phyloP scores from a whole-genome alignment of 768 basidiomycete genomes.

The Candolleomyces eurysporus region DNA sequence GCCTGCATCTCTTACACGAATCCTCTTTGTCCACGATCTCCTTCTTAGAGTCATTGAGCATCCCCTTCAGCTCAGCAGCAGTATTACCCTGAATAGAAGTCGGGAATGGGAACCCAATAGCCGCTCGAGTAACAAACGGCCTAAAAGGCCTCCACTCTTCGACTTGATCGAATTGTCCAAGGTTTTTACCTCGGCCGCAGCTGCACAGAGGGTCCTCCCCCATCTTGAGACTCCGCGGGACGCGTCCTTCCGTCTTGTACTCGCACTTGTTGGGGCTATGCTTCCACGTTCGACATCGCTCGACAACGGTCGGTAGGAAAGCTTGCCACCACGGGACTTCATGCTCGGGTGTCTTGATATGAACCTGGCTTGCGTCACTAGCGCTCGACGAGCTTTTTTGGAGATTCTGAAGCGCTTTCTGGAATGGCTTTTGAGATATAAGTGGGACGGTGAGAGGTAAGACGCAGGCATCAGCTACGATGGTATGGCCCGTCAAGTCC shows the following conservation, averaged over 20 bases:
- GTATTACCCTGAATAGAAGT: conserved; percentile 44
- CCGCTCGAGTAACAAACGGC: conserved; percentile 45
- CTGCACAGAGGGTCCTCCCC: conserved; percentile 43
- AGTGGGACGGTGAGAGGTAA: conserved; percentile 33
- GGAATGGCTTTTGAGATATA: conserved; percentile 15
- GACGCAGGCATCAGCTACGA: conserved; percentile 45
- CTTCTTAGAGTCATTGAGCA: neutral
- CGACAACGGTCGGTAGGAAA: conserved; percentile 47
- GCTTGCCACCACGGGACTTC: conserved; percentile 47
- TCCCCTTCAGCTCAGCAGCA: neutral
- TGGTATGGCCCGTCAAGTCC: conserved; percentile 47
- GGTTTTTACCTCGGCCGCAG: conserved; percentile 50
- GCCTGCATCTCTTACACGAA: conserved; percentile 15
- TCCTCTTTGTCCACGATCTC: neutral
- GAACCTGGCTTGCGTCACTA: neutral
- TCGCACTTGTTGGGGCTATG: conserved; percentile 43
- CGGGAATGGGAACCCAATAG: conserved; percentile 51
- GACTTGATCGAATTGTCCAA: conserved; percentile 31
- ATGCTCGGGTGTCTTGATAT: conserved; percentile 21
- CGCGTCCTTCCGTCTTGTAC: conserved; percentile 28
- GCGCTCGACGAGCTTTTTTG: too few species aligned
- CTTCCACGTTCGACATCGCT: conserved; percentile 53
- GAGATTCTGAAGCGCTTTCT: neutral
- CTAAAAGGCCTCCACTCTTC: conserved; percentile 37
- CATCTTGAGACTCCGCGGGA: conserved; percentile 38